Conservation (phyloP, 305 asterid genomes). For the Fraxinus velutina region DNA sequence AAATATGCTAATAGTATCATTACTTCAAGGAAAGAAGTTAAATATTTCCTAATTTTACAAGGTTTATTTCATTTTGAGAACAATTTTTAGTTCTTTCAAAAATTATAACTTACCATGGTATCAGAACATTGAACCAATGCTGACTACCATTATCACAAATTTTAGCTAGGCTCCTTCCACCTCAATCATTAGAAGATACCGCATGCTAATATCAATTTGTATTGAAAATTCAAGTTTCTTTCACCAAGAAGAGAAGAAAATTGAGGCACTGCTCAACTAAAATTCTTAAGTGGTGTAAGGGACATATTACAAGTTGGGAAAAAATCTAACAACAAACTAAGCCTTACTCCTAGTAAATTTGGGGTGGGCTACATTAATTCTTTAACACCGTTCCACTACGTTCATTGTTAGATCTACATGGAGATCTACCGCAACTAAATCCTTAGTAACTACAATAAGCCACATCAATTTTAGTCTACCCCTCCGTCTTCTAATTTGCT, state of each 20-base stretch:
- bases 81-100: background rate
- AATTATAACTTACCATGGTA: background rate
- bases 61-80: background rate
- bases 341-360: background rate
- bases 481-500: background rate
- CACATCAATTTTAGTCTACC: background rate
- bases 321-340: background rate
- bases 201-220: background rate
- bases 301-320: background rate
- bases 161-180: background rate
- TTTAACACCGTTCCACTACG: background rate
- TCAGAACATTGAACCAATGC: background rate
- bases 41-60: background rate
- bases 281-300: background rate
- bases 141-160: background rate
- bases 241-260: background rate
- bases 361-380: background rate
- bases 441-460: background rate
- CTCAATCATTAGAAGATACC: background rate
- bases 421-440: background rate
- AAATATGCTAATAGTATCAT: background rate
- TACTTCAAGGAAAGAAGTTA: background rate
- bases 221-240: background rate
- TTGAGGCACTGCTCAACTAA: background rate
- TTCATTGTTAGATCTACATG: background rate